phyloP scores from a whole-genome alignment of 106 monocot genomes.

The Platanthera guangdongensis region DNA sequence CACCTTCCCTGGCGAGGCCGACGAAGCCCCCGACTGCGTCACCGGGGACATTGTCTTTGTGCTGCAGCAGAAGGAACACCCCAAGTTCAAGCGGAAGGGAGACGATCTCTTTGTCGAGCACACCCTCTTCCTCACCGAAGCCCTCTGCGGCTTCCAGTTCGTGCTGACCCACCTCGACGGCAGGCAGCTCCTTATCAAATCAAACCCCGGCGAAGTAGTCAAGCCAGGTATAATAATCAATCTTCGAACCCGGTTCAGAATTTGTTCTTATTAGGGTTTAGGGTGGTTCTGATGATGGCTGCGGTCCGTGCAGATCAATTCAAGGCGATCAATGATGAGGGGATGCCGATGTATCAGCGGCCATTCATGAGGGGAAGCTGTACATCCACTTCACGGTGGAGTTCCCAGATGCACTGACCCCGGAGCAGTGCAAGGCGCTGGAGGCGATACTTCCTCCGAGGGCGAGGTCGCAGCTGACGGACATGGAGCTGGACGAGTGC shows the following conservation, averaged over 20 bases:
- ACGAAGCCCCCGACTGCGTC: slow-evolving; percentile 77
- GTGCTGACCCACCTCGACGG: slow-evolving; percentile 78
- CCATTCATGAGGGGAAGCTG: slow-evolving; percentile 87
- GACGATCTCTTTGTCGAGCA: slow-evolving; percentile 86
- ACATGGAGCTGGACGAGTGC: slow-evolving; percentile 86
- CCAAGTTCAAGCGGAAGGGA: slow-evolving; percentile 89
- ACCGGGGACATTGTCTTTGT: slow-evolving; percentile 93
- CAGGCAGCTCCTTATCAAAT: slow-evolving; percentile 84
- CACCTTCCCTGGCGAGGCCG: slow-evolving; percentile 92
- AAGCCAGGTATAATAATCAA: slow-evolving; percentile 50
- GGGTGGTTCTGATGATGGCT: background rate
- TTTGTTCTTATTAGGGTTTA: background rate
- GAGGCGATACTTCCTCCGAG: slow-evolving; percentile 53
- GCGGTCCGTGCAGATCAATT: slow-evolving; percentile 51
- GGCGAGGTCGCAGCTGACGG: slow-evolving; percentile 41
- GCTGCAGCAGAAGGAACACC: slow-evolving; percentile 80
- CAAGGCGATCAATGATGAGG: slow-evolving; percentile 92
- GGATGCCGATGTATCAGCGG: slow-evolving; percentile 80
- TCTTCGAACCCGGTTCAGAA: background rate
- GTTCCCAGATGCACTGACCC: slow-evolving; percentile 57
- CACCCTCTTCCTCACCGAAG: slow-evolving; percentile 70
- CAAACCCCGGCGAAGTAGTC: slow-evolving; percentile 81
- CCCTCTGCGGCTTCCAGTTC: slow-evolving; percentile 90
- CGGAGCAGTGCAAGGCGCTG: slow-evolving; percentile 61
- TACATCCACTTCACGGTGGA: slow-evolving; percentile 94